These are phyloP conservation scores for Elaeis oleifera DNA, from an alignment of 202 grass and related monocot genomes.

Conservation along the genomic window DNA sequence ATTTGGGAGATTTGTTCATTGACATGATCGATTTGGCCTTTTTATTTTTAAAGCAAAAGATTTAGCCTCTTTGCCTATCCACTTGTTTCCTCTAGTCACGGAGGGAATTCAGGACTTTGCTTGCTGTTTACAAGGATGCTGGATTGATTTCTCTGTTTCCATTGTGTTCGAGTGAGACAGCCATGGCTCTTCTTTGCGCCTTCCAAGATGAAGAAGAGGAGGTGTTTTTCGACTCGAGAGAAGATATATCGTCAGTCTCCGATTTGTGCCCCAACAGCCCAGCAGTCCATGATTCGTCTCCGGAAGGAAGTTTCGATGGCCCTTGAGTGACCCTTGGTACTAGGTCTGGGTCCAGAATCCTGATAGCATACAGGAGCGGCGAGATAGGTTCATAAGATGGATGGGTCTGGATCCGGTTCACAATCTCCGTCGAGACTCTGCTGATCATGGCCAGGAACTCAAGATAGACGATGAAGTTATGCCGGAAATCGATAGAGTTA, in stretches of 20 bases:
- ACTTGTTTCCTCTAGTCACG: constrained; percentile 17
- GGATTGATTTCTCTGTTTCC: constrained; percentile 11
- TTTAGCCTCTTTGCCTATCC: constrained; percentile 23
- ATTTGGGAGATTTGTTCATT: constrained; percentile 33
- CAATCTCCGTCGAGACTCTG: constrained; percentile 14
- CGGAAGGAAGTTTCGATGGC: constrained; percentile 32
- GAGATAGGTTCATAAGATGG: constrained; percentile 45
- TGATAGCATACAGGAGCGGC: constrained; percentile 51
- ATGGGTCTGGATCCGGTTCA: constrained; percentile 39
- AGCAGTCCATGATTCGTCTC: constrained; percentile 22
- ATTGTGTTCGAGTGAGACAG: constrained; percentile 32
- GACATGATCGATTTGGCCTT: constrained; percentile 19
- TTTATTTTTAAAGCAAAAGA: neutral
- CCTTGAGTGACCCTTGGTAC: constrained; percentile 8
- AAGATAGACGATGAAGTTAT: constrained; percentile 5
- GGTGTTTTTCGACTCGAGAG: constrained; percentile 76
- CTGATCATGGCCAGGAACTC: constrained; percentile 12
- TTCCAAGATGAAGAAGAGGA: constrained; percentile 31
- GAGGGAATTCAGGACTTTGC: constrained; percentile 34
- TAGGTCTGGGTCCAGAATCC: constrained; percentile 44
- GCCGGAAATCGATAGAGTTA: neutral
- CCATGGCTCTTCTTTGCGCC: constrained; percentile 26
- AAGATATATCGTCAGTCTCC: constrained; percentile 52
- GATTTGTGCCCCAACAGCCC: constrained; percentile 47
- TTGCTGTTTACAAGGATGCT: constrained; percentile 51